Evolutionary conservation across 2,329 filamentous ascomycete genomes (phyloP).

Genomic region (Xylariomycetidae sp.): DNA sequence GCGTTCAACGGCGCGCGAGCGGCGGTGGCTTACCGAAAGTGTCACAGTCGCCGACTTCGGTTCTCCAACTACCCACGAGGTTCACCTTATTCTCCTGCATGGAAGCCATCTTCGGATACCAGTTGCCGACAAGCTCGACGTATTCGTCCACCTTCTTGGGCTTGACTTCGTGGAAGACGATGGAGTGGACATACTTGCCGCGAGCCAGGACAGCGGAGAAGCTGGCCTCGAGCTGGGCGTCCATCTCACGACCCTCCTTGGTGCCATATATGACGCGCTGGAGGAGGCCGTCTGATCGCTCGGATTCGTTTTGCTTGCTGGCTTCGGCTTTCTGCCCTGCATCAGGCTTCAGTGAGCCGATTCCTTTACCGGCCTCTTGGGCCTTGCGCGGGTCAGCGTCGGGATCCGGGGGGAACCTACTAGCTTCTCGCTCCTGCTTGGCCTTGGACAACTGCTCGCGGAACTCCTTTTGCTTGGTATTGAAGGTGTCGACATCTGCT

Average conservation of each 20-base stretch:
- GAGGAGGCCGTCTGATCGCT: conserved; percentile 66
- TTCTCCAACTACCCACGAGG: conserved; percentile 95
- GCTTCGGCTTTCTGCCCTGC: conserved; percentile 54
- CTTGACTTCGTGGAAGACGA: conserved; percentile 93
- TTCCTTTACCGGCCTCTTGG: conserved; percentile 41
- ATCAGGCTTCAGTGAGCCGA: conserved; percentile 56
- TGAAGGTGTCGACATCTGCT: conserved; percentile 68
- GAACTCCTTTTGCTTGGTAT: conserved; percentile 77
- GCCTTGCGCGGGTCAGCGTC: conserved; percentile 36
- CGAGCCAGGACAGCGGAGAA: conserved; percentile 92
- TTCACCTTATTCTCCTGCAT: conserved; percentile 88
- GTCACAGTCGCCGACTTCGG: conserved; percentile 93
- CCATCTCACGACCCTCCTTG: conserved; percentile 87
- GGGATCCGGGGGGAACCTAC: conserved; percentile 47
- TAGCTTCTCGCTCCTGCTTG: conserved; percentile 79
- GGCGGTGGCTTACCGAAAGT: conserved; percentile 64
- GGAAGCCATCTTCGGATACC: conserved; percentile 86
- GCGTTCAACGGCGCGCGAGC: background rate
- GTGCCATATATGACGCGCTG: conserved; percentile 94
- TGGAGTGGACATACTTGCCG: conserved; percentile 97
- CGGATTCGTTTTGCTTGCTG: conserved; percentile 47
- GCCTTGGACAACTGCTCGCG: conserved; percentile 72
- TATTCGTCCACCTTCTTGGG: conserved; percentile 96
- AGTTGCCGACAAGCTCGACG: conserved; percentile 77
- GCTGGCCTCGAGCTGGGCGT: conserved; percentile 90